phyloP scores from a whole-genome alignment of 768 basidiomycete genomes.

The Tylopilus felleus region DNA sequence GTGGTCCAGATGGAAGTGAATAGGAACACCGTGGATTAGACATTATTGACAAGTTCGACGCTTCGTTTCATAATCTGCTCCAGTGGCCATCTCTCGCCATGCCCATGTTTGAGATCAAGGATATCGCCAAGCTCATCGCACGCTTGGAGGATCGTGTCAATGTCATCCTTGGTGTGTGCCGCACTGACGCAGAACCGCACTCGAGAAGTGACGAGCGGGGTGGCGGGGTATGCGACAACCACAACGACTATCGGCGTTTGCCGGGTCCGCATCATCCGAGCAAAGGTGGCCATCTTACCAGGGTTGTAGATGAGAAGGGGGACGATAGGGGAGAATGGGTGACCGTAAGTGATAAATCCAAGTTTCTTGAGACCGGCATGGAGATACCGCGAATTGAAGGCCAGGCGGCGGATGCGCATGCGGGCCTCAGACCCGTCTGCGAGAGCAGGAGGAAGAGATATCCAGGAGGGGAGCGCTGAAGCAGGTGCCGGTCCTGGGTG shows the following conservation, averaged over 20 bases:
- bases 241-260: constrained; percentile 83
- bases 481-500: constrained; percentile 72
- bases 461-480: constrained; percentile 69
- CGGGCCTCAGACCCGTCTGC: constrained; percentile 83
- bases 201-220: constrained; percentile 81
- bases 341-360: constrained; percentile 96
- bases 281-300: constrained; percentile 91
- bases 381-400: constrained; percentile 95
- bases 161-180: constrained; percentile 95
- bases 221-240: constrained; percentile 88
- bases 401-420: constrained; percentile 78
- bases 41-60: constrained; percentile 62
- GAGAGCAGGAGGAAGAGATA: constrained; percentile 67
- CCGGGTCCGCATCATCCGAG: constrained; percentile 77
- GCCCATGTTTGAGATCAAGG: constrained; percentile 84
- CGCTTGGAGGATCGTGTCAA: constrained; percentile 80
- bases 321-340: constrained; percentile 88
- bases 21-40: constrained; percentile 12
- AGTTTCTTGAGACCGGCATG: constrained; percentile 81
- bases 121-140: constrained; percentile 91
- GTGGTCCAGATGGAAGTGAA: background rate
- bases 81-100: constrained; percentile 69
- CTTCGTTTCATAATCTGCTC: constrained; percentile 71
- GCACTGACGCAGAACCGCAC: constrained; percentile 95
- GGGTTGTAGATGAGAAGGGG: constrained; percentile 90